Evolutionary conservation across 192 early-diverging fungal genomes (phyloP).

Genomic region (Dissophora globulifera): DNA sequence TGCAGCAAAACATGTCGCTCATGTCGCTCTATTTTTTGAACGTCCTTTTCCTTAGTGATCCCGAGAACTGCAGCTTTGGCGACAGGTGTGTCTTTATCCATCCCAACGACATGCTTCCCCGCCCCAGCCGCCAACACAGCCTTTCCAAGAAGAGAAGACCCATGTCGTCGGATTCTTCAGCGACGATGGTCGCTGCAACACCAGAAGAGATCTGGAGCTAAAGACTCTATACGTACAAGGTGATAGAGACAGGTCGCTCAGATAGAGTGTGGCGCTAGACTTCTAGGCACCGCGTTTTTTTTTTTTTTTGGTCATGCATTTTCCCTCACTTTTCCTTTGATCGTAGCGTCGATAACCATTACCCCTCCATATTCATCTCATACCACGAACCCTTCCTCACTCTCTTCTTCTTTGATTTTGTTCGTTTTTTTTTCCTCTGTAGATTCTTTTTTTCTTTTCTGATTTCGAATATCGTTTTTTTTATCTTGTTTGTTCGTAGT

Average conservation of each 20-base stretch:
- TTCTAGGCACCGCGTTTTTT: too few relatives aligned
- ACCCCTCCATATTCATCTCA: too few relatives aligned
- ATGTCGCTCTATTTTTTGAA: too few relatives aligned
- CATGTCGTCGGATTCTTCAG: conserved; percentile 6
- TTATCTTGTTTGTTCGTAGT: too few relatives aligned
- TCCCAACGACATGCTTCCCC: conserved; percentile 32
- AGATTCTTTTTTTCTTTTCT: conserved; percentile 1
- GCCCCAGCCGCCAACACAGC: conserved; percentile 1
- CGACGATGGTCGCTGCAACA: conserved; percentile 24
- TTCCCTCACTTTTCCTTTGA: too few relatives aligned
- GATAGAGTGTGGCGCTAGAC: neutral
- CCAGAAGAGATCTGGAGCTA: conserved; percentile 11
- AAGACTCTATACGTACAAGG: too few relatives aligned
- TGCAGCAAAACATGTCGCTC: too few relatives aligned
- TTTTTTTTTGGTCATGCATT: too few relatives aligned
- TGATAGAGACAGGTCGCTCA: too few relatives aligned
- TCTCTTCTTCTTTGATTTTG: neutral
- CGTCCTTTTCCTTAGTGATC: conserved; percentile 26
- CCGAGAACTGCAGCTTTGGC: conserved; percentile 40
- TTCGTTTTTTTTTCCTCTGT: neutral
- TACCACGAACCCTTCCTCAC: neutral
- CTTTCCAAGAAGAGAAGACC: conserved; percentile 27
- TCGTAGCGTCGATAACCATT: too few relatives aligned
- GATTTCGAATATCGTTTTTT: neutral
- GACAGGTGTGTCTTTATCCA: conserved; percentile 50